phyloP scores from a whole-genome alignment of 805 yeast genomes.

The Lipomyces oligophaga region DNA sequence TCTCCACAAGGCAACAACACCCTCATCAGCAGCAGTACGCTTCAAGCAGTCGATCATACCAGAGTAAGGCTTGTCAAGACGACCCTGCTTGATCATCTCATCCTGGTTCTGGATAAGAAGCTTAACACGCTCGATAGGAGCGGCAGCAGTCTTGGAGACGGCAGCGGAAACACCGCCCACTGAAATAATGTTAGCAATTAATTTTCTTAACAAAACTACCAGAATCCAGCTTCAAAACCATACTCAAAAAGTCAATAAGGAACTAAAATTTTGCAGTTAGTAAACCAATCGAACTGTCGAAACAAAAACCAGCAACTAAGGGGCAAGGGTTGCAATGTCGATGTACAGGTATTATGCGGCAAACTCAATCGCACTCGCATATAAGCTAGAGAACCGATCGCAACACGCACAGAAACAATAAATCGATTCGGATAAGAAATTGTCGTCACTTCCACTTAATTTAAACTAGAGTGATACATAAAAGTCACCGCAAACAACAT shows the following conservation, averaged over 20 bases:
- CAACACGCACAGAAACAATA: too few relatives aligned
- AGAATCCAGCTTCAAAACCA: too few relatives aligned
- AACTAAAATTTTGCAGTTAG: constrained; percentile 22
- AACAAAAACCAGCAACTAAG: too few relatives aligned
- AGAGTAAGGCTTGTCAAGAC: constrained; percentile 76
- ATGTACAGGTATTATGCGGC: too few relatives aligned
- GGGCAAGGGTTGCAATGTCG: too few relatives aligned
- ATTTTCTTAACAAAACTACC: not conserved
- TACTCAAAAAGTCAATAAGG: constrained; percentile 38
- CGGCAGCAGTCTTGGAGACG: constrained; percentile 95
- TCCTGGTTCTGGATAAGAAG: constrained; percentile 94
- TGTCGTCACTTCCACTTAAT: too few relatives aligned
- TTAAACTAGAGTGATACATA: too few relatives aligned
- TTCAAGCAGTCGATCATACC: constrained; percentile 93
- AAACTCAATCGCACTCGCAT: too few relatives aligned
- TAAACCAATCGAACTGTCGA: too few relatives aligned
- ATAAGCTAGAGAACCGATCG: too few relatives aligned
- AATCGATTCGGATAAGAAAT: too few relatives aligned
- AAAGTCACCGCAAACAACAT: too few relatives aligned
- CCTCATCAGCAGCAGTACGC: constrained; percentile 92
- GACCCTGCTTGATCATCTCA: constrained; percentile 97
- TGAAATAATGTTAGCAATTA: constrained; percentile 46
- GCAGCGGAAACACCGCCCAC: constrained; percentile 99
- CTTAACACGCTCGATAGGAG: constrained; percentile 97
- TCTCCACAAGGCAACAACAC: constrained; percentile 94